A percentile compares a stretch with the other conserved stretches of the same genome.
These are phyloP conservation scores for Vigna reflexopilosa DNA, from an alignment of 306 rosid species.

Conservation along the genomic window DNA sequence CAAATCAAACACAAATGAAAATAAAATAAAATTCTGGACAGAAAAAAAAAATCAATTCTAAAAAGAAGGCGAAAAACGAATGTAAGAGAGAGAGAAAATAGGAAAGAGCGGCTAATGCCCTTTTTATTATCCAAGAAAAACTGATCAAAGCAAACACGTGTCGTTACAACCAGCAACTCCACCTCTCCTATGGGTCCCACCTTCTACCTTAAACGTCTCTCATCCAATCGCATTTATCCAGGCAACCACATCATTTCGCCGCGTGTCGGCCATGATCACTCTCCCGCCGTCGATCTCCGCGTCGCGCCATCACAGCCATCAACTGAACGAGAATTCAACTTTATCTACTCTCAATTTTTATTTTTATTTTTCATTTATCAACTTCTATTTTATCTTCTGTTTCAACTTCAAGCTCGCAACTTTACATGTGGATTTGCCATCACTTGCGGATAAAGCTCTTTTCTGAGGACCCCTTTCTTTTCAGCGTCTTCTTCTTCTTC, in stretches of 20 bases:
- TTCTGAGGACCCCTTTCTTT: neutral
- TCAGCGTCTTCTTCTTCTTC: no score
- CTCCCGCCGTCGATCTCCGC: slow-evolving; percentile 35
- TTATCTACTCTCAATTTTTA: slow-evolving; percentile 15
- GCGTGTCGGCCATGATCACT: neutral
- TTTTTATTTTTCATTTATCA: neutral
- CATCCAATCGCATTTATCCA: slow-evolving; percentile 33
- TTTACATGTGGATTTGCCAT: slow-evolving; percentile 30
- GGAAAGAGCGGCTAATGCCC: neutral
- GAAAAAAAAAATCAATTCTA: neutral
- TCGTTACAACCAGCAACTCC: neutral
- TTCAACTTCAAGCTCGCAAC: slow-evolving; percentile 33
- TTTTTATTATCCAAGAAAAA: slow-evolving; percentile 35
- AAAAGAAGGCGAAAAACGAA: neutral
- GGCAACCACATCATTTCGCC: neutral
- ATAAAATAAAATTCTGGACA: neutral
- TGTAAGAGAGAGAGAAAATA: neutral
- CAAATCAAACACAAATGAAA: neutral
- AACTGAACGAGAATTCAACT: slow-evolving; percentile 3
- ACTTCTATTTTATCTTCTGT: neutral
- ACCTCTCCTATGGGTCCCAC: slow-evolving; percentile 22
- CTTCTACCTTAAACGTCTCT: slow-evolving; percentile 12
- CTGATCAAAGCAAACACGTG: slow-evolving; percentile 31
- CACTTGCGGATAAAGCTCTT: slow-evolving; percentile 48
- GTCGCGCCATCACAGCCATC: slow-evolving; percentile 33